These are phyloP conservation scores for Volvox africanus DNA, from an alignment of 139 green algal species.

Conservation along the genomic window DNA sequence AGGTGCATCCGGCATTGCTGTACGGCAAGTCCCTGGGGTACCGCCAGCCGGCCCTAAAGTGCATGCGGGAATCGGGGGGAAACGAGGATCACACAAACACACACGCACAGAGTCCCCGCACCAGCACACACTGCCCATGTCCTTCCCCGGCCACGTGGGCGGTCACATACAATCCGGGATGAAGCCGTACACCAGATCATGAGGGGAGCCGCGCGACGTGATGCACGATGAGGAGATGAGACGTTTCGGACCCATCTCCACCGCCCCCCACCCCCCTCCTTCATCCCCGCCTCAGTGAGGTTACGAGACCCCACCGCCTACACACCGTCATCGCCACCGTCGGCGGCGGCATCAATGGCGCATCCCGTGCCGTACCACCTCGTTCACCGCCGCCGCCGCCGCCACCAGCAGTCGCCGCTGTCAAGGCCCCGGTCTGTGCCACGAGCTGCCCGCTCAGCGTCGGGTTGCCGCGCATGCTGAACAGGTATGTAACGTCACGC, in stretches of 20 bases:
- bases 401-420: neutral
- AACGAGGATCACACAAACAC: too few species aligned
- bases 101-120: too few species aligned
- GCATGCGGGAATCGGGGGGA: neutral
- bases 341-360: neutral
- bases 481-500: conserved; percentile 6
- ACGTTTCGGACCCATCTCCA: too few species aligned
- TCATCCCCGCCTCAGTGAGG: too few species aligned
- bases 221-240: too few species aligned
- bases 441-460: conserved; percentile 22
- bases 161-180: too few species aligned
- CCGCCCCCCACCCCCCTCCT: too few species aligned
- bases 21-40: neutral
- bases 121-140: too few species aligned
- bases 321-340: neutral
- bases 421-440: neutral
- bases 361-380: neutral
- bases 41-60: neutral
- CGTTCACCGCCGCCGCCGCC: neutral
- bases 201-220: too few species aligned
- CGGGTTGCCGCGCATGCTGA: conserved; percentile 29
- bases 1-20: neutral
- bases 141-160: too few species aligned
- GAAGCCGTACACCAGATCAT: too few species aligned
- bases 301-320: neutral